phyloP scores from a whole-genome alignment of 495 filamentous ascomycete genomes.

The Neurospora discreta region DNA sequence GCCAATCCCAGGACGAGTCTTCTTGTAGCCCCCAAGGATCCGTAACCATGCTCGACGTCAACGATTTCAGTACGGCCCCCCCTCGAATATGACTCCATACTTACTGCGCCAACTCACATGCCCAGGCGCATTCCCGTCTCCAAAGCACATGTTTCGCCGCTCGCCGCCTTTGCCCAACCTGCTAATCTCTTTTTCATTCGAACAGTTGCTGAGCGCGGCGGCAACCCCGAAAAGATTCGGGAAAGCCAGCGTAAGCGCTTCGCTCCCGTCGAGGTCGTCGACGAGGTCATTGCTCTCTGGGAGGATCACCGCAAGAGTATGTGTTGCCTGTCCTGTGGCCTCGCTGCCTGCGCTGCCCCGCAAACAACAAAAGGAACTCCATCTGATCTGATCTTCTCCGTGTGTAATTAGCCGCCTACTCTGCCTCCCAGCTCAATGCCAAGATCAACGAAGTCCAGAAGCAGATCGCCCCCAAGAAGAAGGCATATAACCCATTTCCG shows the following conservation, averaged over 20 bases:
- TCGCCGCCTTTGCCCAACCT: constrained; percentile 31
- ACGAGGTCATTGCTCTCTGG: constrained; percentile 79
- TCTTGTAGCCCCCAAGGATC: not conserved
- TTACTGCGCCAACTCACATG: not conserved
- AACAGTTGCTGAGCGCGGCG: constrained; percentile 66
- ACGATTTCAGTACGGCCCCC: constrained; percentile 24
- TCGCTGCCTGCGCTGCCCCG: not conserved
- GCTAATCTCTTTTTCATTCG: constrained; percentile 58
- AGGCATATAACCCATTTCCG: constrained; percentile 39
- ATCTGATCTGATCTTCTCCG: not conserved
- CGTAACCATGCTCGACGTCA: constrained; percentile 26
- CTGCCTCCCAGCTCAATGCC: constrained; percentile 63
- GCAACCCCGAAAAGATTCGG: constrained; percentile 77
- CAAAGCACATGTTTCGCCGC: not conserved
- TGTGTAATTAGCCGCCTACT: constrained; percentile 44
- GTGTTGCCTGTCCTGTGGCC: constrained; percentile 9
- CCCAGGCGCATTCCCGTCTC: not conserved
- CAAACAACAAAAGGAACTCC: not conserved
- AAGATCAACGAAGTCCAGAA: constrained; percentile 83
- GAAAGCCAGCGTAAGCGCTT: constrained; percentile 75
- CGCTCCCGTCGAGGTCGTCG: constrained; percentile 71
- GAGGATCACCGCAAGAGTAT: constrained; percentile 77
- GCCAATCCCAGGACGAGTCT: not conserved
- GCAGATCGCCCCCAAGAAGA: constrained; percentile 85
- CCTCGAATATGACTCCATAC: not conserved